These are phyloP conservation scores for Amanita phalloides DNA, from an alignment of 768 basidiomycete species.

Conservation along the genomic window DNA sequence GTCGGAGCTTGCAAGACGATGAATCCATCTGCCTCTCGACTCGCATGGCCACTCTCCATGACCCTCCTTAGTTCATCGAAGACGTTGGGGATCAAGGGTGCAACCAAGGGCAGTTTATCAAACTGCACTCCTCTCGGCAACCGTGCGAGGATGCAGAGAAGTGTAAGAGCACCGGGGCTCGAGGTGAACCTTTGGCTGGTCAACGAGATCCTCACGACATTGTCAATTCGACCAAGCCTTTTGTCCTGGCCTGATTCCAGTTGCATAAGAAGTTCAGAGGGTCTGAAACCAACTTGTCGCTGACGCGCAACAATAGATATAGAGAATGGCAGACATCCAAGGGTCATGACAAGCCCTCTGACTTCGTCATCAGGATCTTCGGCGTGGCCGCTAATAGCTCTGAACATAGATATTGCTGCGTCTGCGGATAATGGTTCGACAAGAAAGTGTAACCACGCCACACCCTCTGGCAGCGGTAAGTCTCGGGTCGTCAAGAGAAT, in stretches of 20 bases:
- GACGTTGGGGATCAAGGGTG: not conserved
- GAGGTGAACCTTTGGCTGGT: not conserved
- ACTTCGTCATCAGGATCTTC: not conserved
- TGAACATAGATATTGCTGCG: not conserved
- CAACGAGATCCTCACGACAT: not conserved
- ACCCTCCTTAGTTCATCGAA: not conserved
- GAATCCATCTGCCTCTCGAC: not conserved
- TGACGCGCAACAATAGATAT: not conserved
- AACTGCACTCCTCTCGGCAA: not conserved
- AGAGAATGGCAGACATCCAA: not conserved
- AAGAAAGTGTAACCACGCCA: not conserved
- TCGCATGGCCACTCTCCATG: not conserved
- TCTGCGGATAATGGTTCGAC: not conserved
- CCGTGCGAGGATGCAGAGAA: not conserved
- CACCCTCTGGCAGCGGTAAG: not conserved
- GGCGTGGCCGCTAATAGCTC: not conserved
- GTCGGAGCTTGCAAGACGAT: not conserved
- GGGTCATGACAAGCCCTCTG: not conserved
- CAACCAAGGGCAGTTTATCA: not conserved
- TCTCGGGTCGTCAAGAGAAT: not conserved
- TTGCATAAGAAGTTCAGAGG: not conserved
- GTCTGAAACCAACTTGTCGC: not conserved
- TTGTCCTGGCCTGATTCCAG: not conserved
- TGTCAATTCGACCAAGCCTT: not conserved
- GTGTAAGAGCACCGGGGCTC: not conserved